Percentiles rank a stretch among this genome's conserved stretches.
Conservation (phyloP, 257 asterid genomes). For the Petrea volubilis region DNA sequence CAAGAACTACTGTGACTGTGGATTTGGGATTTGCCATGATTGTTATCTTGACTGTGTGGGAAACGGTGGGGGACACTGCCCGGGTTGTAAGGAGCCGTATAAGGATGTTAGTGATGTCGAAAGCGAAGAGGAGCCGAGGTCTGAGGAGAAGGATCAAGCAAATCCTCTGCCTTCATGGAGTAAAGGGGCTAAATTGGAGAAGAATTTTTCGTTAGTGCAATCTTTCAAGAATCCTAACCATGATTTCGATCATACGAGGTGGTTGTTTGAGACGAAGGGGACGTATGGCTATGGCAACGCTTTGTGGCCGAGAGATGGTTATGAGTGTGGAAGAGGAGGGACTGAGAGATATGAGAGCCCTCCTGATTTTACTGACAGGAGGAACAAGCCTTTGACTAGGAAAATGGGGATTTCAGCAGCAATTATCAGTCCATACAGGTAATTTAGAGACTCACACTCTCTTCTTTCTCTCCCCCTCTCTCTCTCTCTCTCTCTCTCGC, state of each 20-base stretch:
- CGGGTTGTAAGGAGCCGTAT: constrained; percentile 85
- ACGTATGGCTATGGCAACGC: constrained; percentile 98
- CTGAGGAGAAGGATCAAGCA: constrained; percentile 69
- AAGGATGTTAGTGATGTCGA: constrained; percentile 50
- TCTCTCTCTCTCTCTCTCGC: neutral
- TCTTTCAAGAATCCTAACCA: constrained; percentile 85
- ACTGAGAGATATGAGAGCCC: constrained; percentile 57
- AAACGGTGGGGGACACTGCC: constrained; percentile 60
- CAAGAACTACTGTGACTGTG: constrained; percentile 72
- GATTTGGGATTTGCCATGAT: constrained; percentile 68
- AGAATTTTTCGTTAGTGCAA: constrained; percentile 80
- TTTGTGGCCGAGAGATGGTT: constrained; percentile 82
- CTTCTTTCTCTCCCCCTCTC: neutral
- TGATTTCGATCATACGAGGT: constrained; percentile 77
- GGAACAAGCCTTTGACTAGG: constrained; percentile 83
- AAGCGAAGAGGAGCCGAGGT: constrained; percentile 41
- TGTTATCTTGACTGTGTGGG: constrained; percentile 66
- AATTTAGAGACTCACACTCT: neutral
- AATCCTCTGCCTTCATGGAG: constrained; percentile 67
- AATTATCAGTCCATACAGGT: constrained; percentile 90
- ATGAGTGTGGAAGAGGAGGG: constrained; percentile 56
- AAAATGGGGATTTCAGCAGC: constrained; percentile 85
- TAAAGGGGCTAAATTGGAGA: constrained; percentile 53
- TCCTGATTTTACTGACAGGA: constrained; percentile 75
- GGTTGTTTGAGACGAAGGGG: constrained; percentile 95